Conservation (phyloP, 139 green algal species). For the Chlamydomonas sp. region DNA sequence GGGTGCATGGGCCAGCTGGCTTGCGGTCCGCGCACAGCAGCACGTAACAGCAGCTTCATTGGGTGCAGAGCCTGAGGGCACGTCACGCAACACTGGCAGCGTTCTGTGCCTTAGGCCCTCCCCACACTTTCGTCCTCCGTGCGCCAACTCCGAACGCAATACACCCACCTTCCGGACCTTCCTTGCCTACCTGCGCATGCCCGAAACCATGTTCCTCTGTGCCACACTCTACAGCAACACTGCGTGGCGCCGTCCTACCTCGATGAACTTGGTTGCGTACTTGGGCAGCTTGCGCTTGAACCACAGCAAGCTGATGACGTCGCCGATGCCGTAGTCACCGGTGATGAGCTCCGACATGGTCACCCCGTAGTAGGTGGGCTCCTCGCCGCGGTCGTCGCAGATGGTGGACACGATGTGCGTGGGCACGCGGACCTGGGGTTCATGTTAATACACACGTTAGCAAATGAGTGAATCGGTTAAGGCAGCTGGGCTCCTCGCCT, state of each 20-base stretch:
- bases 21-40: too few relatives aligned
- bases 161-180: not conserved
- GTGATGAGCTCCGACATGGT: constrained; percentile 88
- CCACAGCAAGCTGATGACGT: constrained; percentile 91
- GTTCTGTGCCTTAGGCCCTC: too few relatives aligned
- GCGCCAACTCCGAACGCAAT: not conserved
- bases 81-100: too few relatives aligned
- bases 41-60: too few relatives aligned
- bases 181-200: too few relatives aligned
- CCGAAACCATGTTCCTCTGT: too few relatives aligned
- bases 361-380: constrained; percentile 81
- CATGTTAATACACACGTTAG: not conserved
- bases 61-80: too few relatives aligned
- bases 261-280: constrained; percentile 96
- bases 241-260: constrained; percentile 66
- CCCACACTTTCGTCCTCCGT: not conserved
- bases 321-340: constrained; percentile 81
- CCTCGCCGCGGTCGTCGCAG: constrained; percentile 94
- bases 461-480: not conserved
- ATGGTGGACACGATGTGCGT: constrained; percentile 95
- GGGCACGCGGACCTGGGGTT: constrained; percentile 81
- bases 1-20: too few relatives aligned
- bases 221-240: too few relatives aligned
- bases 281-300: constrained; percentile 89
- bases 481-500: too few relatives aligned